Conservation (phyloP, 768 basidiomycete genomes). For the Hortiboletus flavorubellus region DNA sequence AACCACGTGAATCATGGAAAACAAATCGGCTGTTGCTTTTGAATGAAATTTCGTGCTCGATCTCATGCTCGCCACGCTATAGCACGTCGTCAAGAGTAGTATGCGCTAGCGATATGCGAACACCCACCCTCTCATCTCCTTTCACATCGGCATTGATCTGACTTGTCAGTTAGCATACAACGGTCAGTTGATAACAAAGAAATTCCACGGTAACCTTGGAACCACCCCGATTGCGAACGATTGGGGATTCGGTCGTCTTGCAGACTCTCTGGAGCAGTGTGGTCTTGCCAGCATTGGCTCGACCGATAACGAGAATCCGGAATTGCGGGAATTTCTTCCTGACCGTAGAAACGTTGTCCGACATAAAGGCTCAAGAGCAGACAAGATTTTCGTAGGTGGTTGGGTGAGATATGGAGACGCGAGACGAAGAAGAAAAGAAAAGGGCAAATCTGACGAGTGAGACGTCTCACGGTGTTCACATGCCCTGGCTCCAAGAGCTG, state of each 20-base stretch:
- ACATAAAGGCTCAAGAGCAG: background rate
- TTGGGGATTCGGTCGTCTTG: slow-evolving; percentile 32
- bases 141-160: slow-evolving; percentile 3
- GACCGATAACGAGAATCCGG: slow-evolving; percentile 40
- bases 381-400: no score
- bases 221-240: slow-evolving; percentile 21
- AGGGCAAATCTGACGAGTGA: background rate
- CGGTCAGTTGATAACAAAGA: background rate
- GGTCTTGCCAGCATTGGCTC: slow-evolving; percentile 41
- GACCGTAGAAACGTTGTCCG: background rate
- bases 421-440: no score
- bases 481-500: no score
- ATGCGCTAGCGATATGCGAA: background rate
- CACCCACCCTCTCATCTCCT: background rate
- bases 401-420: no score
- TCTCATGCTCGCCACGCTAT: slow-evolving; percentile 11
- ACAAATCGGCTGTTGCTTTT: slow-evolving; percentile 32
- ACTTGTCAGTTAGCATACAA: background rate
- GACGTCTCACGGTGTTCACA: background rate
- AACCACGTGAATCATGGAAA: slow-evolving; percentile 43
- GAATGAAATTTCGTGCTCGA: slow-evolving; percentile 17
- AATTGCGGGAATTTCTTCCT: slow-evolving; percentile 21
- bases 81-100: background rate
- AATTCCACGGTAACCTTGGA: slow-evolving; percentile 9
- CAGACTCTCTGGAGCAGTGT: slow-evolving; percentile 40